Conservation (phyloP, 306 rosid genomes). For the Albizia julibrissin region DNA sequence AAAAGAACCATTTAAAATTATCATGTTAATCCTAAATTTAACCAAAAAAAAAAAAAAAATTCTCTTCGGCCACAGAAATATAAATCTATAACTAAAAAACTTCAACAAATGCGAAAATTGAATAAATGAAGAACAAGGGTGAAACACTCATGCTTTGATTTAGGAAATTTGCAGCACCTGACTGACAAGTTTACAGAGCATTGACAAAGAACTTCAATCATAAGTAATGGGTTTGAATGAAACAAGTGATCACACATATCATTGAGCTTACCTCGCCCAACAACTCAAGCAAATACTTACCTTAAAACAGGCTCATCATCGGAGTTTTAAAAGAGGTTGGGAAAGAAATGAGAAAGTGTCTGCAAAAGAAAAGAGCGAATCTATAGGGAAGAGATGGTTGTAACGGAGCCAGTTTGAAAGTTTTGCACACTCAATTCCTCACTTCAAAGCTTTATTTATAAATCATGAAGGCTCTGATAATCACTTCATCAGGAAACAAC, state of each 20-base stretch:
- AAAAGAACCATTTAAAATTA: conserved; percentile 14
- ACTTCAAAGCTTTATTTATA: conserved; percentile 8
- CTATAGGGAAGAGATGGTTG: neutral
- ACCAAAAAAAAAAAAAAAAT: neutral
- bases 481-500: conserved; percentile 1
- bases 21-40: neutral
- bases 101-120: conserved; percentile 16
- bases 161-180: conserved; percentile 10
- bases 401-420: conserved; percentile 1
- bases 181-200: neutral
- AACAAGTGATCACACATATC: conserved; percentile 12
- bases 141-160: neutral
- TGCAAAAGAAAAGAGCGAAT: conserved; percentile 2
- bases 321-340: neutral
- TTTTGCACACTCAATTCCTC: conserved; percentile 11
- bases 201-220: conserved; percentile 2
- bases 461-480: conserved; percentile 18
- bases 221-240: conserved; percentile 5
- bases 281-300: conserved; percentile 11
- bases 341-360: conserved; percentile 10
- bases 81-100: conserved; percentile 2
- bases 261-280: conserved; percentile 27
- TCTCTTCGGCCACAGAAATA: neutral
- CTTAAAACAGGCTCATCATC: conserved; percentile 6
- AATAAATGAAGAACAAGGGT: conserved; percentile 12